Base-by-base conservation (phyloP, 2,329 filamentous ascomycete genomes). In the Lasiodiplodia sp. region DNA sequence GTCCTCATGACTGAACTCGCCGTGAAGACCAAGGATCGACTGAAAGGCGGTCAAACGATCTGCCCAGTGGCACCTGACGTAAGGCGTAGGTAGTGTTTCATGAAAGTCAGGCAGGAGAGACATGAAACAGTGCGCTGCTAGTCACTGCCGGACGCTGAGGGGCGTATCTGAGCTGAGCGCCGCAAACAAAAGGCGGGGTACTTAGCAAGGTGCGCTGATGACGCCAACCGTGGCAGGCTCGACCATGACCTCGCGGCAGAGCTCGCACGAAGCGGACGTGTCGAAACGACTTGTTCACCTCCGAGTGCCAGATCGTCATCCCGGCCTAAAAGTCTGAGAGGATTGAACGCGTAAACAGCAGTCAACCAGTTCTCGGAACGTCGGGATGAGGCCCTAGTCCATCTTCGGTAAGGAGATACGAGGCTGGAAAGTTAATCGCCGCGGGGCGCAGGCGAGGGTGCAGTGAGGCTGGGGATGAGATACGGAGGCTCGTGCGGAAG, bases 11-110 rank as follows among this genome's bases (percentile, higher is more conserved):
- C 60, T 34, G 40, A 52, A 47, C 25, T 52, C 23, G 60, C 60
- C 28, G 47, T 49, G 47, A 64, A 52, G 44, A 52, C 37, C 52
- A 28, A 2, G 23, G 60, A 64, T 64, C 60, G 60, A 52, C 60
- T 64, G 47, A 64, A 64, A 34, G 51, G 60, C 60, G 60, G 60
- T 52, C 60, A 64, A 64, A n/a, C n/a, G 47, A 64, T 64, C 60
- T 38, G 28, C 47, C 40, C 10, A n/a, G 6, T 6, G 28, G 18
- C 28, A 28, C 60, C 28, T n/a, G 51, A 52, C 18, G 44, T 21
- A n/a, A 12, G 25, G 51, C 25, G 37, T 21, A 44, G 28, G n/a
- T 52, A 38, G 31, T 64, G 60, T 64, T 38, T 64, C 60, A 52
- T 28, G 28, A 28, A 28, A 28, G 28, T 28, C 28, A 28, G 58